Percentiles rank a stretch among this genome's conserved stretches.
These are phyloP conservation scores for Coemansia sp. DNA, from an alignment of 192 early-diverging fungal species.

Conservation along the genomic window DNA sequence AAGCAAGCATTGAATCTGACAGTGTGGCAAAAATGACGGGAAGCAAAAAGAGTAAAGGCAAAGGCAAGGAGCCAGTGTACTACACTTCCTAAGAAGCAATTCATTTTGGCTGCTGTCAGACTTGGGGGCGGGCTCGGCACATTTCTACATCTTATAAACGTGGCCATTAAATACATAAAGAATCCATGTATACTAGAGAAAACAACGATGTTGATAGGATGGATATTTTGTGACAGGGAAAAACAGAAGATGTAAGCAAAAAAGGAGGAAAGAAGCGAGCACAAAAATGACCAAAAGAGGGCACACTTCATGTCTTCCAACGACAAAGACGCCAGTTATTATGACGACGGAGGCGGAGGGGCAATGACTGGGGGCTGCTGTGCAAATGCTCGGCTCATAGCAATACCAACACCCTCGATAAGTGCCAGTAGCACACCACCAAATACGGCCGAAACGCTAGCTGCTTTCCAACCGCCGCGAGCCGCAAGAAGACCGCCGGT, in stretches of 20 bases:
- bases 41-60: slow-evolving; percentile 14
- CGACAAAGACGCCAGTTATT: slow-evolving; percentile 6
- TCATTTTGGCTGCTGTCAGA: neutral
- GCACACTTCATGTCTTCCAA: neutral
- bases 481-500: slow-evolving; percentile 95
- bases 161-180: neutral
- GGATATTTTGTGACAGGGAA: neutral
- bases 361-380: slow-evolving; percentile 60
- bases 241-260: neutral
- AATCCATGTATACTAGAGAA: neutral
- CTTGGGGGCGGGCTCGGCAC: too few relatives aligned
- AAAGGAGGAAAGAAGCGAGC: neutral
- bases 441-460: slow-evolving; percentile 82
- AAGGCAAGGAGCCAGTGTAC: slow-evolving; percentile 39
- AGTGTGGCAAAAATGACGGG: neutral
- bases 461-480: slow-evolving; percentile 73
- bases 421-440: slow-evolving; percentile 90
- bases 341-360: slow-evolving; percentile 34
- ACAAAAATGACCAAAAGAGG: neutral
- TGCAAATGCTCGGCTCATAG: slow-evolving; percentile 68
- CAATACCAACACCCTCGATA: slow-evolving; percentile 93
- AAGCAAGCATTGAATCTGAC: neutral
- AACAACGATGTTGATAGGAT: neutral
- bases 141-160: too few relatives aligned
- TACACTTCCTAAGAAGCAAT: slow-evolving; percentile 5